These are phyloP conservation scores for Colletotrichum shisoi DNA, from an alignment of 2,329 filamentous ascomycete genomes.

Conservation along the genomic window DNA sequence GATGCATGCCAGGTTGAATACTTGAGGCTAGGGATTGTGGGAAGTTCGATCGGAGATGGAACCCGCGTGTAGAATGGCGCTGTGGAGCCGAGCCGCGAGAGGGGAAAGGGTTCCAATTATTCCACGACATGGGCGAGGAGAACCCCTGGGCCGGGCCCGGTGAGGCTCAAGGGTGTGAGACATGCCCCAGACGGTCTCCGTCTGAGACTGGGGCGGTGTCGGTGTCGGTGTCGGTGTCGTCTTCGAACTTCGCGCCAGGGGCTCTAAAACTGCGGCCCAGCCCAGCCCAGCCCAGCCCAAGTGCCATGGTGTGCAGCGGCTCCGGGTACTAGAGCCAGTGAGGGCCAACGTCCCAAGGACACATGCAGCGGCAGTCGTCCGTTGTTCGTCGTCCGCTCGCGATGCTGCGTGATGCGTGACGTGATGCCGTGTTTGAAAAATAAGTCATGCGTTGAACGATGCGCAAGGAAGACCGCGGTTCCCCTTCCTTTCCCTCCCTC, in stretches of 20 bases:
- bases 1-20: constrained; percentile 5
- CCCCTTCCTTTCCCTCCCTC: background rate
- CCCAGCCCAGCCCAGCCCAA: constrained; percentile 8
- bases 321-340: constrained; percentile 1
- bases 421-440: constrained; percentile 31
- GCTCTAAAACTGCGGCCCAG: constrained; percentile 32
- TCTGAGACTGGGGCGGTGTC: constrained; percentile 40
- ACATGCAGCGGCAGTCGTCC: background rate
- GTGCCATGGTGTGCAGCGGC: background rate
- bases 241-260: constrained; percentile 24
- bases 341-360: background rate
- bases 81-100: constrained; percentile 11
- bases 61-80: constrained; percentile 31
- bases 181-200: constrained; percentile 45
- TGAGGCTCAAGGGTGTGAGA: constrained; percentile 43
- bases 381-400: background rate
- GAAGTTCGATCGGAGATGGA: constrained; percentile 35
- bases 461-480: constrained; percentile 1
- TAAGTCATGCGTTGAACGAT: constrained; percentile 25
- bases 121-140: constrained; percentile 13
- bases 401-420: constrained; percentile 17
- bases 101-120: constrained; percentile 7
- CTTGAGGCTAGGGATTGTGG: constrained; percentile 14
- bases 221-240: no score
- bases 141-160: constrained; percentile 11